phyloP scores from a whole-genome alignment of 768 basidiomycete genomes.

The Termitomyces sp. region DNA sequence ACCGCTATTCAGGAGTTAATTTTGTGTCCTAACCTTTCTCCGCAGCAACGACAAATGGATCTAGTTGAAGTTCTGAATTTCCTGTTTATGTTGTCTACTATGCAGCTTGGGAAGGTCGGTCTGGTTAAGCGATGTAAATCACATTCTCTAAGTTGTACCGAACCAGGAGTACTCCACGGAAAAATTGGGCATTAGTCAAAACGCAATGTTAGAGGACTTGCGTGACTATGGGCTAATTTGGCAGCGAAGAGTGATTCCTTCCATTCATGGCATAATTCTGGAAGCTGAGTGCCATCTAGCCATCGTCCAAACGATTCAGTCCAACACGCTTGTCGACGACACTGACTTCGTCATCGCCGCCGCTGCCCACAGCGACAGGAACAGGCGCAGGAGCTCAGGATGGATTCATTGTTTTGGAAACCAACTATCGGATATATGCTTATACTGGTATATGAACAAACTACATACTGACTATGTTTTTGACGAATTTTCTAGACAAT shows the following conservation, averaged over 20 bases:
- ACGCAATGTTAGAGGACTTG: conserved; percentile 86
- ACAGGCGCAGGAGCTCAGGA: conserved; percentile 57
- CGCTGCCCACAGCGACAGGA: conserved; percentile 59
- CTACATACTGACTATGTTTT: conserved; percentile 13
- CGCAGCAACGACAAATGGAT: conserved; percentile 83
- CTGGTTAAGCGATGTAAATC: background rate
- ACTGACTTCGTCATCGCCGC: conserved; percentile 84
- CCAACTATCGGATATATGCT: conserved; percentile 96
- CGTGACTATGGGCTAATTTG: conserved; percentile 93
- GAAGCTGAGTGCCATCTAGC: conserved; percentile 29
- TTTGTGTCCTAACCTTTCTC: conserved; percentile 9
- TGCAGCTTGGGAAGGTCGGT: conserved; percentile 85
- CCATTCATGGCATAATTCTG: conserved; percentile 14
- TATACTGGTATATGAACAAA: conserved; percentile 68
- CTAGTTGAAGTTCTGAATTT: conserved; percentile 91
- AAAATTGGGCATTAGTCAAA: conserved; percentile 70
- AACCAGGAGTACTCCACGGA: conserved; percentile 85
- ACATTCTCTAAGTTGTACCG: background rate
- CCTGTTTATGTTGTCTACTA: conserved; percentile 94
- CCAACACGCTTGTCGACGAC: conserved; percentile 95
- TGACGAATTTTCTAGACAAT: conserved; percentile 56
- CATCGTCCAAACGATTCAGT: conserved; percentile 76
- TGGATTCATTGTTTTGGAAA: conserved; percentile 95
- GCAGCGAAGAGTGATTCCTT: conserved; percentile 59
- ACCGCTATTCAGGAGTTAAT: conserved; percentile 13